phyloP scores from a whole-genome alignment of 2,329 filamentous ascomycete species.

The Aureobasidium sp. region DNA sequence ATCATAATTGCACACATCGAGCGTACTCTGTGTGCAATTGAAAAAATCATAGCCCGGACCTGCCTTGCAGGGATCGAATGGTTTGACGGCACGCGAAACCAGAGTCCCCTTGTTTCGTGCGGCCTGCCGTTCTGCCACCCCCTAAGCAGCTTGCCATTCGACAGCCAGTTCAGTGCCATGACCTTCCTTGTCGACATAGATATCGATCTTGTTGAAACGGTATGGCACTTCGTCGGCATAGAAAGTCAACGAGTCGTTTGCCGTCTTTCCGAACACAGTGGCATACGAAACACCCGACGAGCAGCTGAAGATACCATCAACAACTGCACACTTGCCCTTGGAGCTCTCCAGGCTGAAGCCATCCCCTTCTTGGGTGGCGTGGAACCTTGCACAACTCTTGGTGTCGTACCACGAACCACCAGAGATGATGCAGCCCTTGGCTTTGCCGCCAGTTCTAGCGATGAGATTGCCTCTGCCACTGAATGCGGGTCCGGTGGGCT shows the following conservation, averaged over 20 bases:
- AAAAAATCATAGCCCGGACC: neutral
- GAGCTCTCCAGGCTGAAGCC: conserved; percentile 50
- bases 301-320: conserved; percentile 47
- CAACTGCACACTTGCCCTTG: conserved; percentile 51
- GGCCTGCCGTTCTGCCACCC: conserved; percentile 30
- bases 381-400: conserved; percentile 60
- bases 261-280: conserved; percentile 33
- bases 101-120: neutral
- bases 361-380: conserved; percentile 36
- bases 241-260: conserved; percentile 31
- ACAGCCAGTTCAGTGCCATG: conserved; percentile 29
- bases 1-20: neutral
- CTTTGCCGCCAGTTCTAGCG: conserved; percentile 40
- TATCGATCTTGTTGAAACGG: conserved; percentile 36
- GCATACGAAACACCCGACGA: conserved; percentile 36
- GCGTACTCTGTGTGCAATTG: neutral
- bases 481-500: conserved; percentile 34
- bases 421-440: conserved; percentile 58
- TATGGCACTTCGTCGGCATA: conserved; percentile 35
- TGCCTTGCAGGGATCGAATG: neutral
- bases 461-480: conserved; percentile 53
- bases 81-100: neutral
- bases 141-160: conserved; percentile 27
- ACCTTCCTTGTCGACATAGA: conserved; percentile 27
- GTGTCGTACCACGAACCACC: conserved; percentile 58